Base-by-base conservation (phyloP, 1,139 yeast species). In the Geotrichum australiense region DNA sequence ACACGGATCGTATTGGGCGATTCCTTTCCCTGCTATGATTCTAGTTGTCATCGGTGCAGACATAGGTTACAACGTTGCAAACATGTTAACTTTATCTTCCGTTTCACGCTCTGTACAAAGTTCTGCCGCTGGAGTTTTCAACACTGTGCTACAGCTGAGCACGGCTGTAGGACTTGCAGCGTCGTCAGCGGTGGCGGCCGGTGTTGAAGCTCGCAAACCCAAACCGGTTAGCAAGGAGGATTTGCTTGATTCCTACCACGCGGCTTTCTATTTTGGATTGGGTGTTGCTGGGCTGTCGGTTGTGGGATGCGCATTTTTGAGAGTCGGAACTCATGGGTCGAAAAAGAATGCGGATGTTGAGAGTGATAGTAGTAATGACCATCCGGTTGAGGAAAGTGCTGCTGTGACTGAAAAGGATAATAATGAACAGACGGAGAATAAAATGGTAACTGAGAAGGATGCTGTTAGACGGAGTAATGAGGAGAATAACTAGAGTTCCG, bases 71-170 rank as follows among this genome's bases (percentile, higher is more conserved):
- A 70, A 70, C 47, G 68, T 70, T 15, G 60, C 65, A 21, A 69
- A 67, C 43, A 54, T 69, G 51, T 63, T 65, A 31, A 58, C 72
- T 1, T 54, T 69, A 22, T 61, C 67, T 3, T 58, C 70, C 0
- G 71, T 69, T n/a, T 62, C 63, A 26, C 54, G 53, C 28, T 47
- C 56, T 4, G 50, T 64, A 27, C 72, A 68, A 43, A 62, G 69
- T 30, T 56, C 71, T 8, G 73, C 73, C 2, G 70, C 71, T 1
- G 73, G 73, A 3, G 61, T 69, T 3, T 69, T 69, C 49, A 69
- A 69, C 47, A 69, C 72, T 2, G 54, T 63, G 36, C 51, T 62
- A 26, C 71, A 68, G 47, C 49, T 69, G 10, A 54, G 67, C 26
- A 56, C 64, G 1, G 56, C 70, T 1, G 56, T 68, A 11, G 71